These are phyloP conservation scores for Globisporangium nodosum DNA, from an alignment of 352 stramenopile genomes.

Conservation along the genomic window DNA sequence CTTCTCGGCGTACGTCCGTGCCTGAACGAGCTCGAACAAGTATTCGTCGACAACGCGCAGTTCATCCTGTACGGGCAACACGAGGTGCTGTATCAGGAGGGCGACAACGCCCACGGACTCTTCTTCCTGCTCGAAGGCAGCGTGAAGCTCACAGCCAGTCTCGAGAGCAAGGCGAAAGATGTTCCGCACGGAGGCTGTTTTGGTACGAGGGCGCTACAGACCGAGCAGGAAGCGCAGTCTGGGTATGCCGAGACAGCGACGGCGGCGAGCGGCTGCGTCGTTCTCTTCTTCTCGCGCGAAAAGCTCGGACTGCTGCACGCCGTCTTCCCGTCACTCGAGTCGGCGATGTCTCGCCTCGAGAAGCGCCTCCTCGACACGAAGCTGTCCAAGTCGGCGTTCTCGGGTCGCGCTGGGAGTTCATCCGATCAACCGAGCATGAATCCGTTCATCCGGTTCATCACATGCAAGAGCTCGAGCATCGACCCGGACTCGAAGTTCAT, in stretches of 20 bases:
- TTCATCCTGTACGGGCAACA: slow-evolving; percentile 38
- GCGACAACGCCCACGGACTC: slow-evolving; percentile 27
- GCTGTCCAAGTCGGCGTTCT: slow-evolving; percentile 21
- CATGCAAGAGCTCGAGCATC: slow-evolving; percentile 12
- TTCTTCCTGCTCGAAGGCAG: slow-evolving; percentile 30
- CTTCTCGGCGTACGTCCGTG: slow-evolving; percentile 16
- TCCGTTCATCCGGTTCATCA: slow-evolving; percentile 2
- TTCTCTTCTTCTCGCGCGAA: slow-evolving; percentile 25
- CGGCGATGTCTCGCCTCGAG: slow-evolving; percentile 18
- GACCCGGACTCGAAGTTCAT: slow-evolving; percentile 33
- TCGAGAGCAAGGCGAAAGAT: neutral
- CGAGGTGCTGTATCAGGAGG: slow-evolving; percentile 32
- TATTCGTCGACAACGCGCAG: slow-evolving; percentile 28
- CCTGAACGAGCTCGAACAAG: slow-evolving; percentile 24
- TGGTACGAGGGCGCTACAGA: slow-evolving; percentile 19
- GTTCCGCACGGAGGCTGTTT: slow-evolving; percentile 31
- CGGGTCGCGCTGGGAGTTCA: neutral
- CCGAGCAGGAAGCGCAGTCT: slow-evolving; percentile 6
- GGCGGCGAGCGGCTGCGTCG: slow-evolving; percentile 25
- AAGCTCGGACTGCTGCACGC: slow-evolving; percentile 20
- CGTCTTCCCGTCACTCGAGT: slow-evolving; percentile 20
- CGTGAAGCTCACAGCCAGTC: neutral
- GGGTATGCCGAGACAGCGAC: slow-evolving; percentile 29
- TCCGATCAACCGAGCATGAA: neutral
- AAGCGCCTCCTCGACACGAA: slow-evolving; percentile 23